Conservation (phyloP, 2,329 filamentous ascomycete genomes). For the Calonectria henricotiae region DNA sequence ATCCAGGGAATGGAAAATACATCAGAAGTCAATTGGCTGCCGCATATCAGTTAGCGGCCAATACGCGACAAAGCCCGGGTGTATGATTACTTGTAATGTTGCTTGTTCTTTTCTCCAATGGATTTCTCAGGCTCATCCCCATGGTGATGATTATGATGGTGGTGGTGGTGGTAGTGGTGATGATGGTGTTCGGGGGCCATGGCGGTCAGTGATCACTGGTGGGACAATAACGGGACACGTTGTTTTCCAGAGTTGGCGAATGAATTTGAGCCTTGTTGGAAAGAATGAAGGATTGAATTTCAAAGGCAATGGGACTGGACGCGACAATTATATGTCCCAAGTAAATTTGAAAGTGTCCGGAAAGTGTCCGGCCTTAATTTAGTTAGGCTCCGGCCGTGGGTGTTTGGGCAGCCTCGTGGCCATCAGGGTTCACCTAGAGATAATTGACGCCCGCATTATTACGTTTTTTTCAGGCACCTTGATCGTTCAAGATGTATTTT, state of each 20-base stretch:
- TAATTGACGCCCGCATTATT: no score
- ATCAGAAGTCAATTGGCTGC: slow-evolving; percentile 42
- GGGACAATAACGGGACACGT: not conserved
- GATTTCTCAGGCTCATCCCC: slow-evolving; percentile 23
- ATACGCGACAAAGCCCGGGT: fast-evolving
- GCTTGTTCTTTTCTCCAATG: slow-evolving; percentile 49
- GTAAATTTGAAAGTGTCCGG: slow-evolving; percentile 14
- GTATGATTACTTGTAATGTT: slow-evolving; percentile 50
- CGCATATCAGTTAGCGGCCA: not conserved
- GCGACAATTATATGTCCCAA: not conserved
- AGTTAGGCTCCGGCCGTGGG: not conserved
- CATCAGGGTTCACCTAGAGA: not conserved
- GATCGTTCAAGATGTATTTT: not conserved
- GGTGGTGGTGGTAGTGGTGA: slow-evolving; percentile 35
- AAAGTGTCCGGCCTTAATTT: slow-evolving; percentile 22
- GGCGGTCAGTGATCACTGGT: slow-evolving; percentile 5
- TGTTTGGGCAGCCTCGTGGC: no score
- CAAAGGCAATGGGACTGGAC: not conserved
- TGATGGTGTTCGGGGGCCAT: slow-evolving; percentile 43
- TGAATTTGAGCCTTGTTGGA: not conserved
- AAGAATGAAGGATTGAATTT: slow-evolving; percentile 20
- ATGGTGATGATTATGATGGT: slow-evolving; percentile 42
- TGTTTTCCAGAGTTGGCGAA: not conserved
- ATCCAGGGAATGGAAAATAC: slow-evolving; percentile 51
- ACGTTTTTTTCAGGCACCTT: not conserved